Evolutionary conservation across 352 stramenopile genomes (phyloP).

Genomic region (Globisporangium irregulare): DNA sequence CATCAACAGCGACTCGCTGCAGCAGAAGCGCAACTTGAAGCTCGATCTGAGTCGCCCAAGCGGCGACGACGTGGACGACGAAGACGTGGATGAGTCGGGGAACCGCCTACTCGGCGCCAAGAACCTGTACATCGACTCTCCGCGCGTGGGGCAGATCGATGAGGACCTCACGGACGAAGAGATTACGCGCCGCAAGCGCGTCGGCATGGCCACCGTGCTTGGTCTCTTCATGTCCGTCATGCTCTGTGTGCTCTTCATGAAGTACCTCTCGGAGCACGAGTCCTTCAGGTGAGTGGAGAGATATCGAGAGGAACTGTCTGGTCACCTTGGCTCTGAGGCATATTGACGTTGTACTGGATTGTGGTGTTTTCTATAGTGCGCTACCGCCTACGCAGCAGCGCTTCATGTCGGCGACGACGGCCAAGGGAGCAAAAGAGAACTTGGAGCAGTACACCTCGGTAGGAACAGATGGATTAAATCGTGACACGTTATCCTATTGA

Average conservation of each 20-base stretch:
- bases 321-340: neutral
- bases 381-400: constrained; percentile 71
- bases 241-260: constrained; percentile 64
- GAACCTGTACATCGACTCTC: constrained; percentile 75
- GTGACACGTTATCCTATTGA: neutral
- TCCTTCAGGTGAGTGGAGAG: constrained; percentile 50
- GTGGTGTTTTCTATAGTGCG: constrained; percentile 29
- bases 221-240: constrained; percentile 59
- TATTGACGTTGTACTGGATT: constrained; percentile 1
- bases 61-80: constrained; percentile 29
- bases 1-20: constrained; percentile 46
- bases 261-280: constrained; percentile 60
- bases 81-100: constrained; percentile 29
- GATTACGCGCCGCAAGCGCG: constrained; percentile 42
- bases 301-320: neutral
- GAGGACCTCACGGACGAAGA: constrained; percentile 50
- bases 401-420: constrained; percentile 71
- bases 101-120: constrained; percentile 37
- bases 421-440: constrained; percentile 59
- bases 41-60: constrained; percentile 23
- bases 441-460: constrained; percentile 74
- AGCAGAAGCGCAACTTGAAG: constrained; percentile 29
- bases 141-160: constrained; percentile 40
- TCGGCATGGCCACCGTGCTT: constrained; percentile 54
- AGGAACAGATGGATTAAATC: neutral